Evolutionary conservation across 2,329 filamentous ascomycete species (phyloP), one percentile per base, ranked within the genome.

Genomic region (Sporothrix phasma): DNA sequence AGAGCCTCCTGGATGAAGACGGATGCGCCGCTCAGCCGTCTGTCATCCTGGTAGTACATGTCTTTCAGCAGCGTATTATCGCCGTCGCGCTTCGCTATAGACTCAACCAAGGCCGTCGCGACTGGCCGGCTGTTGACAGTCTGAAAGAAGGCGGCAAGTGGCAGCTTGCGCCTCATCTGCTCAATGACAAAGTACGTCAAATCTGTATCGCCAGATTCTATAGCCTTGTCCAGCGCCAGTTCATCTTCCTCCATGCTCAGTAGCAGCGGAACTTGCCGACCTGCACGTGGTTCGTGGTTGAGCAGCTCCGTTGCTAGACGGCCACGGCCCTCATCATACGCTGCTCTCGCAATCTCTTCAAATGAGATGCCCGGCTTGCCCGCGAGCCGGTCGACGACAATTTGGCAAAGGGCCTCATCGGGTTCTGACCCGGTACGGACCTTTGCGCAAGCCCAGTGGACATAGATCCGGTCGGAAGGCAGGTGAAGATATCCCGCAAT

Each of bases 361-460:
- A 97, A 99, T 0, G 93, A 97, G 64, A 99, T 94, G 1, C 93
- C 94, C 0, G 88, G 87, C 72, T 96, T 96, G 41, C 90, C 92
- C 0, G 88, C 85, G 0, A 99, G 81, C 70, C 91, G 90, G 69
- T 91, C 87, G 10, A 97, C 92, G 15, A 99, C 90, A 61, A 92
- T 80, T 37, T 85, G 84, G 74, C 92, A 97, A 47, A 96, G 90
- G 1, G 86, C 85, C 53, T 96, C 92, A 71, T 97, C 94, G 66
- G 96, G 88, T 67, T 92, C 92, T 0, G 86, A 83, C 0, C 92
- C 92, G 2, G 88, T 79, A 29, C 92, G 89, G 3, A 97, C 93
- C 74, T 97, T 99, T 72, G 94, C 88, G 19, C 89, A 93, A 1
- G 94, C 94, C 94, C 94, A 99, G 73, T 97, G 92, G 1, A 96